Percentiles rank a stretch among this genome's conserved stretches.
Evolutionary conservation across 495 filamentous ascomycete species (phyloP).

Genomic region (Hypoxylon subgilvum): DNA sequence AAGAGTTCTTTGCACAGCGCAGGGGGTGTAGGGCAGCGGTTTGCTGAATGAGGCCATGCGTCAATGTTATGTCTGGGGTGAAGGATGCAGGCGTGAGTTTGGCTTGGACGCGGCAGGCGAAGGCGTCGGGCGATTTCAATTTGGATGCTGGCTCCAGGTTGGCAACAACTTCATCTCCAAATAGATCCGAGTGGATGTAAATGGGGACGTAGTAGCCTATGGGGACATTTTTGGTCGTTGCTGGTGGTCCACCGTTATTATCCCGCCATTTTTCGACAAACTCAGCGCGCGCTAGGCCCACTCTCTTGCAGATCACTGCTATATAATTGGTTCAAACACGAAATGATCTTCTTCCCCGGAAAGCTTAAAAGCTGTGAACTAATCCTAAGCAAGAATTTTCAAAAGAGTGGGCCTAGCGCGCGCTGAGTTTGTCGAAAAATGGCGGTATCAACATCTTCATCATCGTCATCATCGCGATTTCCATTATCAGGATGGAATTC

Average conservation of each 20-base stretch:
- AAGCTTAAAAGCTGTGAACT: too few species aligned
- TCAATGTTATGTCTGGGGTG: conserved; percentile 1
- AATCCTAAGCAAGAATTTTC: too few species aligned
- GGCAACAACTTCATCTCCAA: not conserved
- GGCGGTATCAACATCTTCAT: not conserved
- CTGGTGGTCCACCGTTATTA: too few species aligned
- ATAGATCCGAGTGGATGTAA: not conserved
- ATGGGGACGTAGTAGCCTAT: not conserved
- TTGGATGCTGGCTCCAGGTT: not conserved
- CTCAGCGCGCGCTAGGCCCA: too few species aligned
- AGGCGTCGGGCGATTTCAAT: not conserved
- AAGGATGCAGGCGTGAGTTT: conserved; percentile 23
- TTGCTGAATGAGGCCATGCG: conserved; percentile 12
- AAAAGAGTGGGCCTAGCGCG: too few species aligned
- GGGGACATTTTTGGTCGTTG: not conserved
- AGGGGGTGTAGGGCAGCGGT: conserved; percentile 17
- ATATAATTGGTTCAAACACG: too few species aligned
- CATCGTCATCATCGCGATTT: not conserved
- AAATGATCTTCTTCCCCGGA: too few species aligned
- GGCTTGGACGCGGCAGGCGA: not conserved
- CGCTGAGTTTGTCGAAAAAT: too few species aligned
- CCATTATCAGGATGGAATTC: not conserved
- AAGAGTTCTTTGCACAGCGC: conserved; percentile 19
- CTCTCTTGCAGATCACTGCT: too few species aligned
- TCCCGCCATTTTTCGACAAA: too few species aligned